phyloP scores from a whole-genome alignment of 2,329 filamentous ascomycete species.

The Xylaria multiplex region DNA sequence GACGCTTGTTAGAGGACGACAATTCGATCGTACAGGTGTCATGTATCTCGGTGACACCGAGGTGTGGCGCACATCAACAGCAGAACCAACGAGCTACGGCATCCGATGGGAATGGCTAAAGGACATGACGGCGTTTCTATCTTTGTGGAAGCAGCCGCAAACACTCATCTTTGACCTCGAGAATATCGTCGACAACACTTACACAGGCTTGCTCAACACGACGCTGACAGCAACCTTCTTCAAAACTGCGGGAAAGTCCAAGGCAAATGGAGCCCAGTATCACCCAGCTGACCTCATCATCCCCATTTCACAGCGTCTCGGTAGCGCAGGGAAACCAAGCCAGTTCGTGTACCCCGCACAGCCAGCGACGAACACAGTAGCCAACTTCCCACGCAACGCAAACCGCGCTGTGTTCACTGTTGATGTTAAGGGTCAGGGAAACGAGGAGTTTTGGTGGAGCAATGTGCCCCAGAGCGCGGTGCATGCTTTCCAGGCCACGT shows the following conservation, averaged over 20 bases:
- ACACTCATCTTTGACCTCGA: slow-evolving; percentile 83
- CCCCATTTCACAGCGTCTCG: slow-evolving; percentile 69
- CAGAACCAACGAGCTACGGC: slow-evolving; percentile 74
- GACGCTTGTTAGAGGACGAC: slow-evolving; percentile 74
- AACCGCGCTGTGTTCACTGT: slow-evolving; percentile 78
- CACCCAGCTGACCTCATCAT: slow-evolving; percentile 72
- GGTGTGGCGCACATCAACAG: slow-evolving; percentile 85
- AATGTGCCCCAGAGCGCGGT: slow-evolving; percentile 74
- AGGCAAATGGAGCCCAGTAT: slow-evolving; percentile 51
- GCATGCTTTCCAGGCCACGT: slow-evolving; percentile 65
- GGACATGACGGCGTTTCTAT: slow-evolving; percentile 77
- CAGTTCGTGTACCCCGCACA: slow-evolving; percentile 73
- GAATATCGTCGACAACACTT: slow-evolving; percentile 75
- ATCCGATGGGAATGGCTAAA: slow-evolving; percentile 82
- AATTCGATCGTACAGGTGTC: slow-evolving; percentile 79
- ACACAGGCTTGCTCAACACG: slow-evolving; percentile 78
- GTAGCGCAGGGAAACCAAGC: slow-evolving; percentile 64
- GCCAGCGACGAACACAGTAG: slow-evolving; percentile 66
- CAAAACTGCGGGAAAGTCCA: slow-evolving; percentile 46
- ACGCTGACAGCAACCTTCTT: slow-evolving; percentile 81
- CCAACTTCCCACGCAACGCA: slow-evolving; percentile 70
- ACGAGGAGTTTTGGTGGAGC: slow-evolving; percentile 88
- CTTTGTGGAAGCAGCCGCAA: slow-evolving; percentile 74
- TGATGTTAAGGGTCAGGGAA: slow-evolving; percentile 78
- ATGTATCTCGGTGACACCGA: slow-evolving; percentile 83